Evolutionary conservation across 768 basidiomycete genomes (phyloP).

Genomic region (Neoboletus magnificus): DNA sequence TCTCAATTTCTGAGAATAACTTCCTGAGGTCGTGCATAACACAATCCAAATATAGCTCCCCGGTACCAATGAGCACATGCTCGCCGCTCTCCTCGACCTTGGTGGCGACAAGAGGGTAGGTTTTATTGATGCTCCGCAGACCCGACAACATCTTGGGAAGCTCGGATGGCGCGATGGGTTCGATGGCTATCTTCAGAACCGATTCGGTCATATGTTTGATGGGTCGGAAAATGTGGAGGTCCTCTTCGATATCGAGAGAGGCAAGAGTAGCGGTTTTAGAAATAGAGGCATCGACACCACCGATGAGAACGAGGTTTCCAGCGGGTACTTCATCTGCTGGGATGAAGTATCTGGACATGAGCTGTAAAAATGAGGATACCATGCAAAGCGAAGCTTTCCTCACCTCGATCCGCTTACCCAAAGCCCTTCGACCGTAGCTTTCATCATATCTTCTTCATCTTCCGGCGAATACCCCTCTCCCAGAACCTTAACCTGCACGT

Average conservation of each 20-base stretch:
- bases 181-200: slow-evolving; percentile 96
- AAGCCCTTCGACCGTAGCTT: slow-evolving; percentile 75
- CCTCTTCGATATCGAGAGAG: slow-evolving; percentile 68
- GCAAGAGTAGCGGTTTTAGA: slow-evolving; percentile 92
- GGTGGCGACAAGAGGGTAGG: slow-evolving; percentile 89
- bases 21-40: slow-evolving; percentile 93
- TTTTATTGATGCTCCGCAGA: slow-evolving; percentile 94
- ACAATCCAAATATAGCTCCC: slow-evolving; percentile 94
- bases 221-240: slow-evolving; percentile 92
- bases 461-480: slow-evolving; percentile 99
- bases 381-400: slow-evolving; percentile 13
- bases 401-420: slow-evolving; percentile 92
- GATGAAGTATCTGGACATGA: slow-evolving; percentile 70
- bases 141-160: slow-evolving; percentile 98
- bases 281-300: slow-evolving; percentile 92
- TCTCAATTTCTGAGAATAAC: slow-evolving; percentile 96
- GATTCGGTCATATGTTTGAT: slow-evolving; percentile 97
- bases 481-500: slow-evolving; percentile 87
- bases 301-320: slow-evolving; percentile 89
- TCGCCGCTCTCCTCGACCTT: slow-evolving; percentile 99
- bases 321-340: slow-evolving; percentile 85
- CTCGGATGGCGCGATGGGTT: slow-evolving; percentile 96
- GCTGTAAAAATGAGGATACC: neutral
- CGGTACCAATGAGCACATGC: slow-evolving; percentile 95
- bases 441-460: slow-evolving; percentile 98